Evolutionary conservation across 2,329 filamentous ascomycete genomes (phyloP).

Genomic region (Claviceps purpurea): DNA sequence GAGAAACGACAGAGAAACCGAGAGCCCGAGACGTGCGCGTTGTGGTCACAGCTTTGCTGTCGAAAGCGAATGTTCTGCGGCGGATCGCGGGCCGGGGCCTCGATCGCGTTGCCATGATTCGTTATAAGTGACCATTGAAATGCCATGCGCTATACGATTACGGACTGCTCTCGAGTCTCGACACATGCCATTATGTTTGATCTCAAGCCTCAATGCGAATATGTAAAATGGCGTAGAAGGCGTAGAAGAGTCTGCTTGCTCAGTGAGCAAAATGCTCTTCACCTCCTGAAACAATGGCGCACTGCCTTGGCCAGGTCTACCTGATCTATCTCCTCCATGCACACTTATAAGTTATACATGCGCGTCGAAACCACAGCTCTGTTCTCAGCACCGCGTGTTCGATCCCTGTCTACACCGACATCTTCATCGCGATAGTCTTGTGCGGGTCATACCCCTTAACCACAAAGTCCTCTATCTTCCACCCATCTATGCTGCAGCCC

Average conservation of each 20-base stretch:
- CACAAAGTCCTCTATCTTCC: conserved; percentile 77
- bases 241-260: neutral
- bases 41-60: too few species aligned
- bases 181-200: too few species aligned
- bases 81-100: too few species aligned
- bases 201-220: too few species aligned
- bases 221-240: too few species aligned
- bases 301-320: neutral
- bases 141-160: too few species aligned
- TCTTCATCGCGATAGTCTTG: conserved; percentile 93
- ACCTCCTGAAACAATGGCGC: neutral
- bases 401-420: conserved; percentile 56
- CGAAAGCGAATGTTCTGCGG: too few species aligned
- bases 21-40: too few species aligned
- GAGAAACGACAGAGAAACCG: too few species aligned
- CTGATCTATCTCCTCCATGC: neutral
- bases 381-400: neutral
- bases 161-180: too few species aligned
- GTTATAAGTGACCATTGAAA: too few species aligned
- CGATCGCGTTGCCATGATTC: too few species aligned
- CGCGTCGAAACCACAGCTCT: neutral
- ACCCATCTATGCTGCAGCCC: conserved; percentile 73
- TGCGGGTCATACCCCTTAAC: conserved; percentile 83
- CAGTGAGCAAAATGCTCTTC: neutral
- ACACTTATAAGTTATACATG: neutral